These are phyloP conservation scores for Aulographum hederae DNA, from an alignment of 2,329 filamentous ascomycete species.

Conservation along the genomic window DNA sequence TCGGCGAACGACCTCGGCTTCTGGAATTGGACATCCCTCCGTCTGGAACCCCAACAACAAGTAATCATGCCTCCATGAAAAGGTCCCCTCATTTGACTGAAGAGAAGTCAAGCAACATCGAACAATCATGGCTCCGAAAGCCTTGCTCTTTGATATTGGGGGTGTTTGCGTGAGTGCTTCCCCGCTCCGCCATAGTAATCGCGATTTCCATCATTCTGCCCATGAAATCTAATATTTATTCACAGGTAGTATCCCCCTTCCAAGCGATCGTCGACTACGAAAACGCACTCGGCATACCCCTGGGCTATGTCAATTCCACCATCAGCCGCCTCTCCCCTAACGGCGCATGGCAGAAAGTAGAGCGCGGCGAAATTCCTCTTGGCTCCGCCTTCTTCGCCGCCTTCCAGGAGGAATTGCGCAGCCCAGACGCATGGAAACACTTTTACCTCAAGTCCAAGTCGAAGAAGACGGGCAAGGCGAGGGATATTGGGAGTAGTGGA, in stretches of 20 bases:
- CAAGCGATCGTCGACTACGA: constrained; percentile 91
- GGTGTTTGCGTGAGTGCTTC: constrained; percentile 54
- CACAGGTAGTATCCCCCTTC: constrained; percentile 82
- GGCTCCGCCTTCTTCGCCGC: constrained; percentile 56
- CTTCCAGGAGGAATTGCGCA: constrained; percentile 59
- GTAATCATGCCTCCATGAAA: no score
- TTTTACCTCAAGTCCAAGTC: constrained; percentile 25
- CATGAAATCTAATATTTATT: constrained; percentile 1
- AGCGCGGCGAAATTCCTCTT: constrained; percentile 64
- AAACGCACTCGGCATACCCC: constrained; percentile 52
- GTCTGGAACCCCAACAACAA: no score
- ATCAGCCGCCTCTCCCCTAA: constrained; percentile 62
- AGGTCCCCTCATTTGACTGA: no score
- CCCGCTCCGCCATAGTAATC: constrained; percentile 4
- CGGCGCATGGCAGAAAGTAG: constrained; percentile 77
- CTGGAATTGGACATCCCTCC: no score
- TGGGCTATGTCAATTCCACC: constrained; percentile 81
- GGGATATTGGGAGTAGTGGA: no score
- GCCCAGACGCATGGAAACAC: constrained; percentile 46
- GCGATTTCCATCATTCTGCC: constrained; percentile 2
- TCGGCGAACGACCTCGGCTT: no score
- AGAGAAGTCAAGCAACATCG: no score
- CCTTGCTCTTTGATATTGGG: constrained; percentile 71
- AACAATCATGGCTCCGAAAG: not conserved
- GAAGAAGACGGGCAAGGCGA: constrained; percentile 11